These are phyloP conservation scores for Anthoceros angustus DNA, from an alignment of 225 moss, liverwort and hornwort species.

Conservation along the genomic window DNA sequence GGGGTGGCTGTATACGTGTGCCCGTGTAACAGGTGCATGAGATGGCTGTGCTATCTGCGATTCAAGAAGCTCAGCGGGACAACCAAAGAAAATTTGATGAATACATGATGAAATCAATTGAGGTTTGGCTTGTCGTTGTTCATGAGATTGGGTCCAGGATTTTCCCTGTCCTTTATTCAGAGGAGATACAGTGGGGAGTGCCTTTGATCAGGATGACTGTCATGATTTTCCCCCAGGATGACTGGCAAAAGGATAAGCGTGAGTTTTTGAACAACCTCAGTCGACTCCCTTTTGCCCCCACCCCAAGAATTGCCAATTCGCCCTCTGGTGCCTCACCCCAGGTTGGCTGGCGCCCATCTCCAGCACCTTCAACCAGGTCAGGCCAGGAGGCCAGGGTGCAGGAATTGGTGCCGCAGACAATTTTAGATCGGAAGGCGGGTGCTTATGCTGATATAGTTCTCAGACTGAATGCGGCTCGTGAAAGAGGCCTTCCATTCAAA, in stretches of 20 bases:
- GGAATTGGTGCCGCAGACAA: constrained; percentile 35
- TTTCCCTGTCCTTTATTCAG: not conserved
- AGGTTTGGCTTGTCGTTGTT: constrained; percentile 26
- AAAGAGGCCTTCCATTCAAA: constrained; percentile 79
- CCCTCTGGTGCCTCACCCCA: constrained; percentile 26
- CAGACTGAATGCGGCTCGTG: constrained; percentile 68
- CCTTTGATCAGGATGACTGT: not conserved
- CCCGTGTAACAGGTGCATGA: constrained; percentile 32
- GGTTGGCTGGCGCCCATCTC: constrained; percentile 19
- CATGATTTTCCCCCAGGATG: constrained; percentile 31
- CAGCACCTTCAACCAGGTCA: constrained; percentile 10
- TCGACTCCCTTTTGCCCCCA: constrained; percentile 61
- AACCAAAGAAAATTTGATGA: constrained; percentile 81
- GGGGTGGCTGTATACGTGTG: no score
- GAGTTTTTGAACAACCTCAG: constrained; percentile 84
- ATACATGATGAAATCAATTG: constrained; percentile 74
- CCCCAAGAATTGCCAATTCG: constrained; percentile 26
- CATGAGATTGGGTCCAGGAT: not conserved
- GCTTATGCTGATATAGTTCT: constrained; percentile 60
- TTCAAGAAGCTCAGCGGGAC: constrained; percentile 93
- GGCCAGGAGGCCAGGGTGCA: constrained; percentile 25
- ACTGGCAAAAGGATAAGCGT: constrained; percentile 87
- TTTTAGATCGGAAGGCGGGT: constrained; percentile 52
- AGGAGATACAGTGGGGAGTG: not conserved
- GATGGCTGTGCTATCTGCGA: constrained; percentile 88